Conservation (phyloP, 192 early-diverging fungal genomes). For the Coemansia sp. region DNA sequence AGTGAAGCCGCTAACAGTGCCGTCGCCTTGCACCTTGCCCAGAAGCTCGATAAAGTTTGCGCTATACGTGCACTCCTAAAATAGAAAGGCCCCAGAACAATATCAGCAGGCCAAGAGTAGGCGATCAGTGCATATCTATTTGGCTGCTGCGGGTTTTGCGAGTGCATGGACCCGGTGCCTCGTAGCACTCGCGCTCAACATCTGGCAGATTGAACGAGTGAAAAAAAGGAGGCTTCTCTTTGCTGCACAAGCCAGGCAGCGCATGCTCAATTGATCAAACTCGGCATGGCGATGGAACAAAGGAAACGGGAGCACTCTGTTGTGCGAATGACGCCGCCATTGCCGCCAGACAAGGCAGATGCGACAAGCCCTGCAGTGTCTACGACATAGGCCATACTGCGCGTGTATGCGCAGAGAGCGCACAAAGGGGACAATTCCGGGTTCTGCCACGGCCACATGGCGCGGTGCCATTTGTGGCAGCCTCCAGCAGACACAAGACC, state of each 20-base stretch:
- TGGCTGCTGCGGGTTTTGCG: neutral
- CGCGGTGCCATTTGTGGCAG: neutral
- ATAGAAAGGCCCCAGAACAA: conserved; percentile 4
- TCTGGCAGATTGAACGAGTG: neutral
- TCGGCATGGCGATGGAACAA: conserved; percentile 8
- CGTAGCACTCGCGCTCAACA: neutral
- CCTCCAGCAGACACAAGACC: conserved; percentile 4
- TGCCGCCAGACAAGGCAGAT: neutral
- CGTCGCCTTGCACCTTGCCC: conserved; percentile 48
- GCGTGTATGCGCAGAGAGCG: neutral
- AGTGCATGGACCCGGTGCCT: neutral
- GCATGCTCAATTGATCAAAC: conserved; percentile 7
- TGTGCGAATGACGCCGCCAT: neutral
- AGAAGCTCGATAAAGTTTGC: conserved; percentile 38
- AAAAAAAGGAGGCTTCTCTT: neutral
- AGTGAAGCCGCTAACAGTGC: conserved; percentile 40
- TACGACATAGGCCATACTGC: neutral
- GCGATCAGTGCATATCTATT: conserved; percentile 1
- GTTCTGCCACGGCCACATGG: neutral
- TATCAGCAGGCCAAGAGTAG: neutral
- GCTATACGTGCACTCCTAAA: conserved; percentile 49
- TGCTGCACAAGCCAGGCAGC: conserved; percentile 4
- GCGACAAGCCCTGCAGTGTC: neutral
- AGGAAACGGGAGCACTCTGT: neutral
- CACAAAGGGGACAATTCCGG: neutral